Percentiles rank a stretch among this genome's conserved stretches.
Conservation (phyloP, 176 grass and related monocot species). For the Hsuehochloa calcarea region DNA sequence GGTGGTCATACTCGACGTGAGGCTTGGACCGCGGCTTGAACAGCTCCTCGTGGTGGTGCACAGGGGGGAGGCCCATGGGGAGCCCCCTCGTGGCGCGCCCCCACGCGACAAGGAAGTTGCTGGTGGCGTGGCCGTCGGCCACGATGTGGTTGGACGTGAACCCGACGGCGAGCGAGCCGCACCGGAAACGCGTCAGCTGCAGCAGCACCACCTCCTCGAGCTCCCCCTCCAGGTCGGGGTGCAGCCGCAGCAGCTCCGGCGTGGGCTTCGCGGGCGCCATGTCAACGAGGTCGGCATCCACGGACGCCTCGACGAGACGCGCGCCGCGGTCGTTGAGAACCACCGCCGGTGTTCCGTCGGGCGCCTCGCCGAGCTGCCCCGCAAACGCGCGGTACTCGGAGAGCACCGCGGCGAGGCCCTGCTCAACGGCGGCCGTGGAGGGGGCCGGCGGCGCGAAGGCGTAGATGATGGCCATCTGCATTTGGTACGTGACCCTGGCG, state of each 20-base stretch:
- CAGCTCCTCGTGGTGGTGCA: slow-evolving; percentile 30
- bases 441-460: slow-evolving; percentile 62
- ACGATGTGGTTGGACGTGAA: slow-evolving; percentile 51
- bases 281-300: slow-evolving; percentile 36
- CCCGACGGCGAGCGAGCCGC: slow-evolving; percentile 48
- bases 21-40: slow-evolving; percentile 31
- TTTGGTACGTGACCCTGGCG: slow-evolving; percentile 47
- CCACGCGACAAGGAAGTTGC: slow-evolving; percentile 70
- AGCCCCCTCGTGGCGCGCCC: slow-evolving; percentile 51
- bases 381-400: slow-evolving; percentile 53
- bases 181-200: slow-evolving; percentile 62
- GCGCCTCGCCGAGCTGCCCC: slow-evolving; percentile 38
- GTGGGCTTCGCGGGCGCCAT: slow-evolving; percentile 45
- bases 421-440: slow-evolving; percentile 44
- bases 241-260: slow-evolving; percentile 37
- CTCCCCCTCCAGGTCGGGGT: slow-evolving; percentile 30
- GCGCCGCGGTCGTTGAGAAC: slow-evolving; percentile 56
- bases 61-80: not conserved
- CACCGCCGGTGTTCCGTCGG: slow-evolving; percentile 32
- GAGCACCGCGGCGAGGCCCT: slow-evolving; percentile 35
- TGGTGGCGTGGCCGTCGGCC: slow-evolving; percentile 57
- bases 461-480: slow-evolving; percentile 65
- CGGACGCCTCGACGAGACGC: slow-evolving; percentile 44
- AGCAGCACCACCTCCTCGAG: slow-evolving; percentile 48
- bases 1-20: slow-evolving; percentile 43